Evolutionary conservation across 768 basidiomycete genomes (phyloP), one percentile per base, ranked within the genome.

Genomic region (Naganishia vishniacii): DNA sequence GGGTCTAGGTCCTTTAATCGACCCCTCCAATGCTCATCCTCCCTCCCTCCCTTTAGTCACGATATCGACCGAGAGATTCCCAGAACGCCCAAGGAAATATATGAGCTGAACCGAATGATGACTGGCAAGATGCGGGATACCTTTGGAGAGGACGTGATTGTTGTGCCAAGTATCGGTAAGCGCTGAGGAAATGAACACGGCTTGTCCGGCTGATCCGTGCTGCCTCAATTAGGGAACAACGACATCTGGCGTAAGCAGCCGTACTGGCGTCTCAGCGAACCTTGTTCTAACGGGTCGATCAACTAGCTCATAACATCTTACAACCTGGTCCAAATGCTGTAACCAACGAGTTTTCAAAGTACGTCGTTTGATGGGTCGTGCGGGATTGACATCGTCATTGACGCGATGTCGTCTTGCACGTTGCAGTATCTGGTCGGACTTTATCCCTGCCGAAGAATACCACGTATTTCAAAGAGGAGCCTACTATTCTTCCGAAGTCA

Each of bases 391-490:
- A 48, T 31, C 42, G 49, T 34, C 25, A 32, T 28, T 45, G 15
- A 28, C 56, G 31, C 41, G 49, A 9, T 64, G 32, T 31, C 47
- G 49, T 61, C 64, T 42, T n/a, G n/a, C n/a, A 41, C 11, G 23
- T 45, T 20, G 47, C 70, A 87, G 86, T 60, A 89, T 92, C 67
- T 94, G 91, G 91, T 80, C 82, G 60, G 67, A 81, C 7, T 89
- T 89, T 74, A 86, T 95, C 61, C 91, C 91, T 0, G 84, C 87
- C 72, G 83, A 85, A 37, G 82, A 86, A 65, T 83, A 83, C 56
- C 88, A 88, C 78, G 85, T 88, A 23, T 92, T 94, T 75, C 86
- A 87, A 67, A 82, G 88, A 34, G 91, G 91, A n/a, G 89, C 86
- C 20, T 93, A 93, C 78, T 93, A 81, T 71, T 81, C 87, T 2